Evolutionary conservation across 306 rosid genomes (phyloP).

Genomic region (Quercus robur): DNA sequence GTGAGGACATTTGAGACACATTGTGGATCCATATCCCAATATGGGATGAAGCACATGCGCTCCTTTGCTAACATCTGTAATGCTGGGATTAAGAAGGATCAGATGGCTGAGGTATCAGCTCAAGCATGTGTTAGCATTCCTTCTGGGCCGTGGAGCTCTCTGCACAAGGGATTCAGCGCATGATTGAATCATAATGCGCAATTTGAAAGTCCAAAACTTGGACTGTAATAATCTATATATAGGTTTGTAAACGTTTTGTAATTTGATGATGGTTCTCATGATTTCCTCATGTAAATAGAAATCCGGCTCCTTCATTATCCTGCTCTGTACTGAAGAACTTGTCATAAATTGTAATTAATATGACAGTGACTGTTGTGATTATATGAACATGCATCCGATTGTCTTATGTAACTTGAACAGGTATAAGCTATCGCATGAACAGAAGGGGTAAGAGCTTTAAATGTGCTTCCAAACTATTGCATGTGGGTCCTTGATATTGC

Average conservation of each 20-base stretch:
- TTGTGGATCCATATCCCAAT: slow-evolving; percentile 91
- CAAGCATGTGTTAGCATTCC: slow-evolving; percentile 80
- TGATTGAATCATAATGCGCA: slow-evolving; percentile 18
- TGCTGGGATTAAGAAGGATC: slow-evolving; percentile 57
- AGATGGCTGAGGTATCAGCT: slow-evolving; percentile 79
- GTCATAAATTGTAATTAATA: slow-evolving; percentile 1
- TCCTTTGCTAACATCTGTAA: slow-evolving; percentile 94
- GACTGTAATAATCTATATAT: slow-evolving; percentile 5
- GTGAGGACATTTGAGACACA: slow-evolving; percentile 87
- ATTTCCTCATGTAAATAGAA: slow-evolving; percentile 40
- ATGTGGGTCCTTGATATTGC: too few species aligned
- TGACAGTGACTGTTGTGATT: not conserved
- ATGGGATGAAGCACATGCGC: slow-evolving; percentile 97
- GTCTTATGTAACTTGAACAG: too few species aligned
- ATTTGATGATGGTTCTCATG: slow-evolving; percentile 2
- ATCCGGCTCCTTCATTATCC: not conserved
- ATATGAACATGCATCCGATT: not conserved
- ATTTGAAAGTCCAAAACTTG: slow-evolving; percentile 1
- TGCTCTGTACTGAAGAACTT: slow-evolving; percentile 4
- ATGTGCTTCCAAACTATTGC: too few species aligned
- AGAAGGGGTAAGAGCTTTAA: too few species aligned
- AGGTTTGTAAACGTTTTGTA: slow-evolving; percentile 3
- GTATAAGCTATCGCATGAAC: too few species aligned
- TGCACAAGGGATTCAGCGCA: slow-evolving; percentile 75
- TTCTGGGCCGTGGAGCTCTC: slow-evolving; percentile 77